Percentiles rank a stretch among this genome's conserved stretches.
Conservation (phyloP, 805 yeast genomes). For the Cephaloascus fragrans region DNA sequence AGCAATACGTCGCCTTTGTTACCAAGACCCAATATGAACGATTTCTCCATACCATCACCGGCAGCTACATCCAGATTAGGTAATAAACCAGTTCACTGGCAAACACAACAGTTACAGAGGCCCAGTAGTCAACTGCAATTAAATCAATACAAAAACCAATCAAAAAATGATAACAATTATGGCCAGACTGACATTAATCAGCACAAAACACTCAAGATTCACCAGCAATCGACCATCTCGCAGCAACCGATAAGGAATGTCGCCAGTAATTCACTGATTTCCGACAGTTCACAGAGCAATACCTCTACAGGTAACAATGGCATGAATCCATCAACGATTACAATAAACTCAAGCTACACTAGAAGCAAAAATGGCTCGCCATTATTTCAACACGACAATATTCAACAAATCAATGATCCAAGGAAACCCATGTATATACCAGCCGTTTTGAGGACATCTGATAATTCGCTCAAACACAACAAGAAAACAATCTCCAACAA, state of each 20-base stretch:
- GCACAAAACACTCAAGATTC: background rate
- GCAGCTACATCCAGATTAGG: background rate
- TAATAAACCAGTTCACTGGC: background rate
- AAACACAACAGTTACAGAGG: background rate
- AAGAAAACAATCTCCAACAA: slow-evolving; percentile 8
- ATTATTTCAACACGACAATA: slow-evolving; percentile 17
- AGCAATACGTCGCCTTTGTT: slow-evolving; percentile 1
- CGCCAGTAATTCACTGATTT: slow-evolving; percentile 1
- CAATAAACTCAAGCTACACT: slow-evolving; percentile 3
- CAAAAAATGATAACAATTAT: too few relatives aligned
- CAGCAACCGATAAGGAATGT: slow-evolving; percentile 4
- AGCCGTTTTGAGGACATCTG: slow-evolving; percentile 58
- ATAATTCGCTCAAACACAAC: slow-evolving; percentile 12
- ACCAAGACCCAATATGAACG: slow-evolving; percentile 1
- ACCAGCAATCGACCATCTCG: background rate
- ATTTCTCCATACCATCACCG: background rate
- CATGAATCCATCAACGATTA: slow-evolving; percentile 1
- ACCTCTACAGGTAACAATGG: background rate
- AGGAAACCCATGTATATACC: slow-evolving; percentile 85
- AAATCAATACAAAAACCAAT: background rate
- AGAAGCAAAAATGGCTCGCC: slow-evolving; percentile 15
- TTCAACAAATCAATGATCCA: slow-evolving; percentile 70
- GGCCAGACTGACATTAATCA: too few relatives aligned
- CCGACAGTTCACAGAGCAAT: background rate
- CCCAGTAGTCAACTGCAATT: background rate